Base-by-base conservation (phyloP, 2,329 filamentous ascomycete species). In the Pseudogymnoascus destructans region DNA sequence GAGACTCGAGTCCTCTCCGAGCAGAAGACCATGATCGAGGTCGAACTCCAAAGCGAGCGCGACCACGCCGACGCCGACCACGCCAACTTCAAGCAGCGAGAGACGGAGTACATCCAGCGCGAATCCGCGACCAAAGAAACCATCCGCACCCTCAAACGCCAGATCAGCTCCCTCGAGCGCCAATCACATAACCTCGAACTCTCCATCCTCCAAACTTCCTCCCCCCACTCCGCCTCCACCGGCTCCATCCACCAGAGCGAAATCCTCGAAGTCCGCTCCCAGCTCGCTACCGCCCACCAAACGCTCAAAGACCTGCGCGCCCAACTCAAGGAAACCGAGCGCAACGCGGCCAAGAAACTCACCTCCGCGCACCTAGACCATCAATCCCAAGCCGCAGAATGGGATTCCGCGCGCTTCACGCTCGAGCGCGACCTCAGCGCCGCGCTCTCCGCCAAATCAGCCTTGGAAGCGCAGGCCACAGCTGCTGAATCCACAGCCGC, bases 91-190 rank as follows among this genome's bases (percentile, higher is more conserved):
- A 19, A 56, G 5, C 78, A 82, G 65, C 85, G 81, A 63, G 85
- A 89, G 63, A 77, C 79, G 13, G 78, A 82, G 15, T 77, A 82
- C 57, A 70, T 85, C 27, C 80, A 86, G 64, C 80, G 82, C n/a
- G 86, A 88, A 65, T 73, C 77, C 8, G 70, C 78, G 5, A 80
- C 85, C 63, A 85, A 82, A 63, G 79, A 85, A 27, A 72, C 74
- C 1, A 75, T 85, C 60, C 83, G 84, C 60, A 73, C 75, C 17
- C 77, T 87, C 59, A 86, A 85, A 68, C 77, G 78, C 54, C 79
- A 84, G 59, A 77, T 89, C 55, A 74, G 78, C 1, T 81, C 87
- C 33, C 76, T 89, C 13, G 85, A 89, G 67, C 78, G 79, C 38
- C 80, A 85, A 60, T 74, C 85, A 3, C 83, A 87, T 63, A 82